These are phyloP conservation scores for Limnomonas spitsbergensis DNA, from an alignment of 139 green algal species.

Conservation along the genomic window DNA sequence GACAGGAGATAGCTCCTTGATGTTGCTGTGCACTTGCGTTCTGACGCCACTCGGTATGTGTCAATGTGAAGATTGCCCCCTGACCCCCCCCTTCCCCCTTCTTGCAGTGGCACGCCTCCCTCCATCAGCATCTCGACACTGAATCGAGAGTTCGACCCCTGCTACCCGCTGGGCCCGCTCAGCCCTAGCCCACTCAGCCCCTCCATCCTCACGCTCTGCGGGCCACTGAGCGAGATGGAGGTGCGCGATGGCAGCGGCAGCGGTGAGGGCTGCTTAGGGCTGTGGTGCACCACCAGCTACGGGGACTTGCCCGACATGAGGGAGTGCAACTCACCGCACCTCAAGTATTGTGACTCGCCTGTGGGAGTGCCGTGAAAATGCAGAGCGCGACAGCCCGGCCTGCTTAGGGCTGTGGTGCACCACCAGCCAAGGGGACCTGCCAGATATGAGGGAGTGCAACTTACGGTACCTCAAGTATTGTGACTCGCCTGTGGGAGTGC, in stretches of 20 bases:
- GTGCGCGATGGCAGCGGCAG: neutral
- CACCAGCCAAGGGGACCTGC: neutral
- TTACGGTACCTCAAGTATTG: neutral
- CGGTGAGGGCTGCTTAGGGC: neutral
- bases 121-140: neutral
- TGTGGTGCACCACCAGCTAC: neutral
- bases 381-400: neutral
- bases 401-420: neutral
- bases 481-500: neutral
- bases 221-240: neutral
- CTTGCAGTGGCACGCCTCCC: constrained; percentile 22
- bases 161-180: constrained; percentile 24
- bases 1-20: too few relatives aligned
- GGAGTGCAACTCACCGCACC: neutral
- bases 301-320: constrained; percentile 17
- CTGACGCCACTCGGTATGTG: too few relatives aligned
- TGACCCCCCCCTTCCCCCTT: too few relatives aligned
- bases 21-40: too few relatives aligned
- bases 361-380: too few relatives aligned
- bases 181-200: constrained; percentile 30
- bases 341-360: neutral
- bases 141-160: neutral
- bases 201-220: constrained; percentile 36
- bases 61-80: too few relatives aligned
- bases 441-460: constrained; percentile 11